These are phyloP conservation scores for Monosporozyma unispora DNA, from an alignment of 805 yeast species.

Conservation along the genomic window DNA sequence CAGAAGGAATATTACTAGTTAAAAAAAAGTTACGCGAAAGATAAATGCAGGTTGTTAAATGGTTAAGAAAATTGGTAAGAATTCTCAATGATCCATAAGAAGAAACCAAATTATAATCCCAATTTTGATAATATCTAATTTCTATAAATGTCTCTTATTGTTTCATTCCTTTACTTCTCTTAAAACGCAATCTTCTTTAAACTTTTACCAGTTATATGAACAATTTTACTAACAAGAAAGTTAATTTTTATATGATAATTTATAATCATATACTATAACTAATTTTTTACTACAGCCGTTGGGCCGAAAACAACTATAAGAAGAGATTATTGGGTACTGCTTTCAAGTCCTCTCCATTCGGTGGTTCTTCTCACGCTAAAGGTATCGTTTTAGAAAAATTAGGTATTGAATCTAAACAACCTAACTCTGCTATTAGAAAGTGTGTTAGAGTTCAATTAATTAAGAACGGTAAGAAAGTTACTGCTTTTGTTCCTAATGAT, in stretches of 20 bases:
- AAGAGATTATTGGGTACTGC: slow-evolving; percentile 99
- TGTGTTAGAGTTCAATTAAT: slow-evolving; percentile 99
- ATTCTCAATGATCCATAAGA: too few species aligned
- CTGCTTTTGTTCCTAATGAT: slow-evolving; percentile 99
- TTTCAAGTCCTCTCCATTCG: slow-evolving; percentile 99
- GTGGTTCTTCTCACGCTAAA: slow-evolving; percentile 99
- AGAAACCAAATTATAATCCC: too few species aligned
- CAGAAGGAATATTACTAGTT: background rate
- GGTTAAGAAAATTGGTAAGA: too few species aligned
- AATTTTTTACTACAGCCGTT: slow-evolving; percentile 48
- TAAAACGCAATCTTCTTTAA: too few species aligned
- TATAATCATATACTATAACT: background rate
- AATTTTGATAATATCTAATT: too few species aligned
- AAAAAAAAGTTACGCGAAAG: too few species aligned
- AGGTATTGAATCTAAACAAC: slow-evolving; percentile 99
- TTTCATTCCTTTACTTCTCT: too few species aligned
- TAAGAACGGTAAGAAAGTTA: slow-evolving; percentile 99
- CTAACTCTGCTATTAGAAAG: slow-evolving; percentile 99
- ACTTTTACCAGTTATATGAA: too few species aligned
- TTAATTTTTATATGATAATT: background rate
- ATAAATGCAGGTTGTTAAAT: too few species aligned
- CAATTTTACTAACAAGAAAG: background rate
- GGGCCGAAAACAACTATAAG: slow-evolving; percentile 99
- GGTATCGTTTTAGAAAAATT: slow-evolving; percentile 99
- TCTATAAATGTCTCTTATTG: too few species aligned